Evolutionary conservation across 106 monocot genomes (phyloP), one percentile per base, ranked within the genome.

Genomic region (Dendrobium nobile): DNA sequence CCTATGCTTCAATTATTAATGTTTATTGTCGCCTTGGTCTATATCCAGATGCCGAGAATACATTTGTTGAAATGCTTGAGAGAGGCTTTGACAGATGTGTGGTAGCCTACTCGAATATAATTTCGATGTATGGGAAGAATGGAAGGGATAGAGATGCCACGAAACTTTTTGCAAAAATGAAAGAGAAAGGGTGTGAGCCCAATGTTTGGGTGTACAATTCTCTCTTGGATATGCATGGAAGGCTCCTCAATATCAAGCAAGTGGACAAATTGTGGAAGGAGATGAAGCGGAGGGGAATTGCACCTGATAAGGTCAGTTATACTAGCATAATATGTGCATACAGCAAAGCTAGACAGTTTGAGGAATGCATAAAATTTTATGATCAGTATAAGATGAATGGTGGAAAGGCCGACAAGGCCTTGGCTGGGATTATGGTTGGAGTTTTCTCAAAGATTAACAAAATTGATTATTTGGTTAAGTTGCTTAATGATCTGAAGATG

Each of bases 261-360:
- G 93, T 91, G 47, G 93, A 92, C 78, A 93, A 90, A 82, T 79
- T 96, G 2, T 91, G 96, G 91, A 93, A 87, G 85, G 96, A 96
- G 89, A 96, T 96, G 93, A 77, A 88, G 70, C 54, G 96, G 44
- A 78, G 89, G 80, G 82, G 79, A 37, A 70, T 91, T 17, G 65
- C 20, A 16, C 84, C 96, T 0, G 96, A 96, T 64, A 91, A 55
- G 77, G 81, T 96, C 24, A 96, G 87, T 72, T 96, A 96, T 41
- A 93, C 90, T 0, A 88, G 88, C 82, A 80, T 88, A 33, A 90
- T 96, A 58, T 70, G 72, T 17, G 96, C 93, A 0, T 90, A 90
- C 76, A 88, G 82, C 79, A 87, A 85, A 70, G 86, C 83, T 2
- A 85, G 78, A 77, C 85, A 88, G 77, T 81, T 88, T 41, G 84